Evolutionary conservation across 176 grass and related monocot species (phyloP).

Genomic region (Avena atlantica): DNA sequence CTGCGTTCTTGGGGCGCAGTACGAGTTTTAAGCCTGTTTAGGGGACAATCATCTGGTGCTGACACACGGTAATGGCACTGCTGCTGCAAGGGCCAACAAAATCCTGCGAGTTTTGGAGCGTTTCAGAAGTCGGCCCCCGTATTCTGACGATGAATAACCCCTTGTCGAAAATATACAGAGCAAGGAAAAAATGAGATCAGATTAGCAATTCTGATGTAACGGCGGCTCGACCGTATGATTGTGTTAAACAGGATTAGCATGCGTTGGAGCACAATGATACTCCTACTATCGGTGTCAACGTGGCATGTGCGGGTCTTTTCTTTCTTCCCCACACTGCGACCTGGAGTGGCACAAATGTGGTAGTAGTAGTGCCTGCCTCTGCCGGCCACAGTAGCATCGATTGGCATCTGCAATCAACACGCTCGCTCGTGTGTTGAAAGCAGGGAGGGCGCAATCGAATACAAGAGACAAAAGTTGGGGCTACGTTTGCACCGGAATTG

Average conservation of each 20-base stretch:
- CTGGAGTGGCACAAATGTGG: background rate
- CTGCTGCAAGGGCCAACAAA: too few species aligned
- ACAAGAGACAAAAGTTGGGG: slow-evolving; percentile 50
- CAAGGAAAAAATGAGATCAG: background rate
- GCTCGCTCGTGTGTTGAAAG: slow-evolving; percentile 32
- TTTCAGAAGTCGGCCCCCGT: background rate
- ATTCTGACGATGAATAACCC: background rate
- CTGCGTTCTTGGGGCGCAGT: too few species aligned
- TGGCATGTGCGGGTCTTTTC: background rate
- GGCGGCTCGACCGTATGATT: slow-evolving; percentile 43
- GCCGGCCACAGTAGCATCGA: background rate
- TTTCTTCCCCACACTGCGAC: background rate
- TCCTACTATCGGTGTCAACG: background rate
- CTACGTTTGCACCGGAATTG: slow-evolving; percentile 44
- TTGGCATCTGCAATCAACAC: slow-evolving; percentile 43
- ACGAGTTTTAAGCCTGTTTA: too few species aligned
- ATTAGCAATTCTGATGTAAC: background rate
- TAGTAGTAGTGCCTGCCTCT: background rate
- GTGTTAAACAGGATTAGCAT: slow-evolving; percentile 45
- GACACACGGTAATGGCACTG: too few species aligned
- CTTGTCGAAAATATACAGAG: background rate
- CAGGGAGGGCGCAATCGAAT: slow-evolving; percentile 38
- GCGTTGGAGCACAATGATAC: slow-evolving; percentile 34
- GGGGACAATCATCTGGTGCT: too few species aligned
- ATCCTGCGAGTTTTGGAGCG: background rate